A percentile compares a stretch with the other conserved stretches of the same genome.
These are phyloP conservation scores for Fusarium chuoi DNA, from an alignment of 2,329 filamentous ascomycete species.

Conservation along the genomic window DNA sequence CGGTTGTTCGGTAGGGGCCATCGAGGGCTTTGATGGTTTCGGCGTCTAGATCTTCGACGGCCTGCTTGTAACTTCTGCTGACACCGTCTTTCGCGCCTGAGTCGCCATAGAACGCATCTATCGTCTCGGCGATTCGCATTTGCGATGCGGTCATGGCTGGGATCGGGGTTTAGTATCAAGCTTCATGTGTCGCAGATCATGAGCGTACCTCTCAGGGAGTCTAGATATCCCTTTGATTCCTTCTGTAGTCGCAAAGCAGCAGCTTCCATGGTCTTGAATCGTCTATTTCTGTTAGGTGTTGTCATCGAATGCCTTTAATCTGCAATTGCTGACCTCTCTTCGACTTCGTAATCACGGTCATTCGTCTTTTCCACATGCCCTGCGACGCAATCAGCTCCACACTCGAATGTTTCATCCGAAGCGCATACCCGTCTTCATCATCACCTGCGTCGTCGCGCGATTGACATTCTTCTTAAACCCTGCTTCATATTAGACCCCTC, in stretches of 20 bases:
- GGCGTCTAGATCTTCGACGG: constrained; percentile 95
- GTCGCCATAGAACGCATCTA: constrained; percentile 99
- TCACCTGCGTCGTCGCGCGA: constrained; percentile 98
- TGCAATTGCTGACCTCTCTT: constrained; percentile 74
- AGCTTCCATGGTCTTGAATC: constrained; percentile 97
- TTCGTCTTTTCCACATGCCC: constrained; percentile 98
- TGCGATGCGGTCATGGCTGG: constrained; percentile 97
- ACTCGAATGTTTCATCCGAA: no score
- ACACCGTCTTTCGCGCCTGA: constrained; percentile 94
- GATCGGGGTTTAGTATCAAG: constrained; percentile 25
- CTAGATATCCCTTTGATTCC: constrained; percentile 97
- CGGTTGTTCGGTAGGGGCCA: constrained; percentile 92
- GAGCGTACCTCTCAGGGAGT: constrained; percentile 82
- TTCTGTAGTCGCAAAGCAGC: constrained; percentile 93
- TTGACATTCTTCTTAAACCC: constrained; percentile 89
- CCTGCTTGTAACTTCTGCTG: constrained; percentile 96
- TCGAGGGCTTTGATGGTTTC: constrained; percentile 99
- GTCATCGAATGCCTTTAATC: not conserved
- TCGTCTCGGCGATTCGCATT: constrained; percentile 99
- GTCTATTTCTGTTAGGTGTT: constrained; percentile 62
- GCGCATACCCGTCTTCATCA: constrained; percentile 94
- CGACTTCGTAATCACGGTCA: constrained; percentile 98
- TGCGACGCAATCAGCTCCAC: constrained; percentile 44
- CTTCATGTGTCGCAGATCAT: not conserved
- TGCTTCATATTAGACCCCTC: constrained; percentile 48